These are phyloP conservation scores for Elsinoe australis DNA, from an alignment of 2,329 filamentous ascomycete genomes.

Conservation along the genomic window DNA sequence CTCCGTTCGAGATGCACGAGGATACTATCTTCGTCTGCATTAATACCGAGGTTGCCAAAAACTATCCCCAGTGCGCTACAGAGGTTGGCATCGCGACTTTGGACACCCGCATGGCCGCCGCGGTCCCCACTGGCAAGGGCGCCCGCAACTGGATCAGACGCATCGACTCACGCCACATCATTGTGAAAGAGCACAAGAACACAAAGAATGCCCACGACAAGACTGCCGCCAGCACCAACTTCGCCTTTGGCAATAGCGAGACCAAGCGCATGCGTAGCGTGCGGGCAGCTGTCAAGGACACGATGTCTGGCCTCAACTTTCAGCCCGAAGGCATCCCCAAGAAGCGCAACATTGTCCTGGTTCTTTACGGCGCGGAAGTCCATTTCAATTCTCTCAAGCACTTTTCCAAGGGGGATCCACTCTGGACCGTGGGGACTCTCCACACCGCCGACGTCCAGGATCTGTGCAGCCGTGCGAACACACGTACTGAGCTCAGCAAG, in stretches of 20 bases:
- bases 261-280: no score
- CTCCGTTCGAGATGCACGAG: background rate
- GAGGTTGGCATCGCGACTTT: slow-evolving; percentile 27
- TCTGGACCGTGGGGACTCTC: no score
- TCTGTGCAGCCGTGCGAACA: background rate
- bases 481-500: background rate
- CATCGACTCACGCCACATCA: slow-evolving; percentile 24
- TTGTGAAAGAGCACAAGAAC: slow-evolving; percentile 22
- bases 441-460: no score
- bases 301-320: no score
- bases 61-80: slow-evolving; percentile 22
- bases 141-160: slow-evolving; percentile 18
- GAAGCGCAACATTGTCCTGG: no score
- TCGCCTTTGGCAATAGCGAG: no score
- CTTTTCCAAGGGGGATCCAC: no score
- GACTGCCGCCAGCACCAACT: background rate
- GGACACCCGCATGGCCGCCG: slow-evolving; percentile 22
- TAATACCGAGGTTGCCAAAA: slow-evolving; percentile 25
- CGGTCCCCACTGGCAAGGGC: slow-evolving; percentile 3
- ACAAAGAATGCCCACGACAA: slow-evolving; percentile 20
- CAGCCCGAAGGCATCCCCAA: no score
- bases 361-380: no score
- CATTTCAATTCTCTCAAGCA: no score
- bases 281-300: no score
- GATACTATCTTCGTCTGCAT: slow-evolving; percentile 26